Base-by-base conservation (phyloP, 2,329 filamentous ascomycete species). In the Waltergamsia citrina region DNA sequence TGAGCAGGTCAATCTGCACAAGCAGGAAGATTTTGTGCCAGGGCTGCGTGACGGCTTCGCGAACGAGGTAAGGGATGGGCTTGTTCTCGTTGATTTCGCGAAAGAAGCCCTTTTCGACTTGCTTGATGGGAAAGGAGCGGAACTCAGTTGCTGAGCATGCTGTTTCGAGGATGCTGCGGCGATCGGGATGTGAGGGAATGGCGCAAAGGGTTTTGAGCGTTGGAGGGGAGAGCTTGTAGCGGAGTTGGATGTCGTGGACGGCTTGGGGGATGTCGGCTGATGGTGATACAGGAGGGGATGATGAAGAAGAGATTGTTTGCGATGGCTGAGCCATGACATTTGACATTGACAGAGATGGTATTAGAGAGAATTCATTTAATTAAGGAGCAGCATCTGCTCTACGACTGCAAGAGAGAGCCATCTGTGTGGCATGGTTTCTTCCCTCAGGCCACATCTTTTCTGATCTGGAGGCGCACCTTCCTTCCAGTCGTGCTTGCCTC, bases 1-100 rank as follows among this genome's bases (percentile, higher is more conserved):
- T 68, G 11, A 78, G 74, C 6, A 90, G 67, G 32, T 84, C 72
- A 7, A 77, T 67, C 52, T 93, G 85, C 14, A 87, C 71, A 27
- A 92, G 65, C 5, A 93, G 63, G 9, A 78, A 86, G 2, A 81
- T 70, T 48, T 93, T 93, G 48, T 92, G 84, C 32, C 76, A 71
- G 6, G 77, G 65, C 3, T 72, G 59, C 4, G 72, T 68, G 17
- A 88, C 57, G 28, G 39, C 33, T 19, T 53, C 55, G 9, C 35
- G 38, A 11, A 65, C 35, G 3, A 48, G 53, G 38, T 63, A 64
- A 3, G 57, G 59, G 2, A 63, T 60, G 1, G 44, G 40, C 6
- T 54, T 55, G 30, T 52, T 49, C 23, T 58, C 50, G 34, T 65
- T 65, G 42, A 64, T 46, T 22, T 51, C 44, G 15, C 52, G 47